Conservation (phyloP, 164 flowering plant species). For the Aristolochia fimbriata region DNA sequence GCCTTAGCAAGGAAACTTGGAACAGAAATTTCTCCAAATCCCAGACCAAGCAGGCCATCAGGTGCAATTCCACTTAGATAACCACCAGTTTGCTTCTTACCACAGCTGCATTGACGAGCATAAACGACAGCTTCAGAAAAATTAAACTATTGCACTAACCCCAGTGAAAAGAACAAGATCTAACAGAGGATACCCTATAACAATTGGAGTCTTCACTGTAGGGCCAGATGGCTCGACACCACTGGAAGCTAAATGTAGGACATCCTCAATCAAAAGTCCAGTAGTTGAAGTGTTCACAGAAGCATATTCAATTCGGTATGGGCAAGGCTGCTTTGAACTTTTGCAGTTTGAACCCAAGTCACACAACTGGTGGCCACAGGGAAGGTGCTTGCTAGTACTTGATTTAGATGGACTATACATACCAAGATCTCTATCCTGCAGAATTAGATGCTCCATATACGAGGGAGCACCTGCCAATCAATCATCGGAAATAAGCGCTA, state of each 20-base stretch:
- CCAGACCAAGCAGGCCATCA: slow-evolving; percentile 95
- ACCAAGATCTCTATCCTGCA: slow-evolving; percentile 91
- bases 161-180: neutral
- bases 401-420: slow-evolving; percentile 73
- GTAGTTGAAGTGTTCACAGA: slow-evolving; percentile 68
- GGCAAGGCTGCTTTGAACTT: slow-evolving; percentile 56
- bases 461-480: slow-evolving; percentile 99
- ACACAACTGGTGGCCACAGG: slow-evolving; percentile 75
- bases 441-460: slow-evolving; percentile 87
- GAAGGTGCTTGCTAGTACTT: slow-evolving; percentile 58
- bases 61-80: slow-evolving; percentile 90
- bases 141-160: neutral
- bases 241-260: slow-evolving; percentile 53
- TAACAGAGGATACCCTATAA: slow-evolving; percentile 47
- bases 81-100: slow-evolving; percentile 82
- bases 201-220: slow-evolving; percentile 48
- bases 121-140: neutral
- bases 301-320: slow-evolving; percentile 48
- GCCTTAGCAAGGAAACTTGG: slow-evolving; percentile 76
- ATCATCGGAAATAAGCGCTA: slow-evolving; percentile 92
- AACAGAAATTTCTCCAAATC: slow-evolving; percentile 74
- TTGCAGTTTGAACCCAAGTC: slow-evolving; percentile 45
- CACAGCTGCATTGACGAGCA: slow-evolving; percentile 53
- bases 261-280: slow-evolving; percentile 77
- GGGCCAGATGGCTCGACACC: slow-evolving; percentile 20